These are phyloP conservation scores for Arthroderma sp. DNA, from an alignment of 2,329 filamentous ascomycete species.

Conservation along the genomic window DNA sequence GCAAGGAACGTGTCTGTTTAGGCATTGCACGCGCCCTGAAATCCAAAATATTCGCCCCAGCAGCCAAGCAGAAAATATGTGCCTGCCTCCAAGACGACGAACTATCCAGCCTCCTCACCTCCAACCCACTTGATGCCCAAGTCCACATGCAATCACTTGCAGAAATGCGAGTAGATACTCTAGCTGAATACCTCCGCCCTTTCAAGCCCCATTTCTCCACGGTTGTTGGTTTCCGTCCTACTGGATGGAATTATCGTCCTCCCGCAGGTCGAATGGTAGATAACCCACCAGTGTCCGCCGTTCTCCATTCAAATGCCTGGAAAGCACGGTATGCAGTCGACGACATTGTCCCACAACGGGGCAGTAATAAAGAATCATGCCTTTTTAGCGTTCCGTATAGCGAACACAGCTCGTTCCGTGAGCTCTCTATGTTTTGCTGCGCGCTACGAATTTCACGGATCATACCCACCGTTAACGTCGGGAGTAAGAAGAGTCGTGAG, in stretches of 20 bases:
- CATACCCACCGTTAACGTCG: conserved; percentile 87
- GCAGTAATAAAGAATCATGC: conserved; percentile 66
- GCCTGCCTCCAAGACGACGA: conserved; percentile 75
- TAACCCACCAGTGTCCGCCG: conserved; percentile 49
- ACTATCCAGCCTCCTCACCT: conserved; percentile 62
- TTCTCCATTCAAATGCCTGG: conserved; percentile 60
- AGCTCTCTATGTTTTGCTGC: conserved; percentile 88
- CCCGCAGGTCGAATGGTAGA: conserved; percentile 49
- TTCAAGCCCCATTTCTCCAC: conserved; percentile 73
- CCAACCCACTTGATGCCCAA: conserved; percentile 69
- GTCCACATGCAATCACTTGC: conserved; percentile 97
- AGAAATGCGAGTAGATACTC: conserved; percentile 79
- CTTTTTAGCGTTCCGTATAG: conserved; percentile 93
- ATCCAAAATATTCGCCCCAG: conserved; percentile 78
- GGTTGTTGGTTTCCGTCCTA: conserved; percentile 81
- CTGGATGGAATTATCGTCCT: conserved; percentile 85
- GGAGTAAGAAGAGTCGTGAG: conserved; percentile 48
- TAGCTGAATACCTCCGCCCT: conserved; percentile 73
- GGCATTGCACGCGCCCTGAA: conserved; percentile 76
- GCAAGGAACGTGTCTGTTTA: conserved; percentile 90
- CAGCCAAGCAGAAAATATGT: conserved; percentile 73
- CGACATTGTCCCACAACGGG: conserved; percentile 69
- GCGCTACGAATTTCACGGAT: conserved; percentile 74
- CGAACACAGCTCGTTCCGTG: conserved; percentile 89
- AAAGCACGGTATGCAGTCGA: conserved; percentile 55